Evolutionary conservation across 2,329 filamentous ascomycete genomes (phyloP).

Genomic region (Aotearoamyces nothofagi): DNA sequence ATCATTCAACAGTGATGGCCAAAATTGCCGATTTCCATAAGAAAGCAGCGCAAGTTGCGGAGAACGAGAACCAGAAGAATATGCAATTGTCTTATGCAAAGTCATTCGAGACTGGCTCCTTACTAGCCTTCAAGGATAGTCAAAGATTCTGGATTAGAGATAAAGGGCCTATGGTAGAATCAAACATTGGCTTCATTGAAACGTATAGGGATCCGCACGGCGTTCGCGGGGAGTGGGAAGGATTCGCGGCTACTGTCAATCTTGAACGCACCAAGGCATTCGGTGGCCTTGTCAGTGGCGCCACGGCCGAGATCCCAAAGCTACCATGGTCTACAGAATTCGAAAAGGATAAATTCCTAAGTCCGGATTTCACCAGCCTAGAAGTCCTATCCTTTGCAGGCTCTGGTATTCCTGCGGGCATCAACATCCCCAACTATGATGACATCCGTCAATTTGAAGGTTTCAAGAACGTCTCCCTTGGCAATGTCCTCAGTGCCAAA

Average conservation of each 20-base stretch:
- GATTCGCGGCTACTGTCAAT: constrained; percentile 75
- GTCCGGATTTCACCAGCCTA: constrained; percentile 88
- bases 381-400: constrained; percentile 76
- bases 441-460: constrained; percentile 69
- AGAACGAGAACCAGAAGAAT: constrained; percentile 58
- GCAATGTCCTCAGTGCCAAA: constrained; percentile 84
- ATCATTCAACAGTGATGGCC: constrained; percentile 57
- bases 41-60: constrained; percentile 51
- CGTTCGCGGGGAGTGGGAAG: constrained; percentile 72
- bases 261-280: constrained; percentile 82
- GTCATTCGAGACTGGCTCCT: constrained; percentile 60
- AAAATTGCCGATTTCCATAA: constrained; percentile 51
- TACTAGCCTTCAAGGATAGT: constrained; percentile 65
- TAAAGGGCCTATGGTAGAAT: constrained; percentile 66
- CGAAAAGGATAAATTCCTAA: constrained; percentile 91
- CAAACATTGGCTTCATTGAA: constrained; percentile 73
- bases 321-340: constrained; percentile 81
- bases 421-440: constrained; percentile 46
- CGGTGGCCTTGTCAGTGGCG: constrained; percentile 66
- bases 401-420: constrained; percentile 23
- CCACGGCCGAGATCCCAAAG: constrained; percentile 71
- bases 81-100: constrained; percentile 63
- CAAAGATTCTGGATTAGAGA: constrained; percentile 74
- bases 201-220: constrained; percentile 75
- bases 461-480: constrained; percentile 88